These are phyloP conservation scores for Xerocomus potaroensis DNA, from an alignment of 768 basidiomycete species.

Conservation along the genomic window DNA sequence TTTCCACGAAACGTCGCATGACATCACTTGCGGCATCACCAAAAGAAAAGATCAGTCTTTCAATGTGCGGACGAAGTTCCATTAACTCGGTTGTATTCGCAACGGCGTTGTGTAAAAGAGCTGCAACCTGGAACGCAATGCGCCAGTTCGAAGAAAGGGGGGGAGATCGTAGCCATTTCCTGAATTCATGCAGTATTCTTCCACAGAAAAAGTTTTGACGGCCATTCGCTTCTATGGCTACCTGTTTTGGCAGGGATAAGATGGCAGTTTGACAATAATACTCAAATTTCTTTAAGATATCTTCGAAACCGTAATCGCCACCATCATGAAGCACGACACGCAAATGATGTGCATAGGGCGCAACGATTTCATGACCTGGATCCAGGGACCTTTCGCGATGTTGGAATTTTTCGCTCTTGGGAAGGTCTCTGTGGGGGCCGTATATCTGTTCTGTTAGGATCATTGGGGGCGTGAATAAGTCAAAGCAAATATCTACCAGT, in stretches of 20 bases:
- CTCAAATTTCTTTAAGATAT: slow-evolving; percentile 46
- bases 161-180: slow-evolving; percentile 40
- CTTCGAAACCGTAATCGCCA: slow-evolving; percentile 30
- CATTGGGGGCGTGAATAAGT: slow-evolving; percentile 59
- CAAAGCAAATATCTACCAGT: slow-evolving; percentile 66
- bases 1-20: slow-evolving; percentile 52
- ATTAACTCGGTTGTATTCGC: slow-evolving; percentile 58
- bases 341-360: slow-evolving; percentile 69
- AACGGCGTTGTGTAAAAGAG: slow-evolving; percentile 56
- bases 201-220: slow-evolving; percentile 47
- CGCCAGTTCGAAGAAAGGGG: slow-evolving; percentile 43
- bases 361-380: slow-evolving; percentile 52
- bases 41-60: slow-evolving; percentile 34
- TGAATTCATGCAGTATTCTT: slow-evolving; percentile 44
- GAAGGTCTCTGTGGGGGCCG: too few species aligned
- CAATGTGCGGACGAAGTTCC: slow-evolving; percentile 42
- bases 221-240: slow-evolving; percentile 45
- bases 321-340: slow-evolving; percentile 56
- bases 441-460: slow-evolving; percentile 60
- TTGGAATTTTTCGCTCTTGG: too few species aligned
- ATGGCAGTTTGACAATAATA: slow-evolving; percentile 49
- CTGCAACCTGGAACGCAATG: slow-evolving; percentile 75
- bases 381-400: slow-evolving; percentile 57
- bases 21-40: slow-evolving; percentile 40
- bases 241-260: slow-evolving; percentile 37